Evolutionary conservation across 768 basidiomycete species (phyloP).

Genomic region (Psilocybe azurescens): DNA sequence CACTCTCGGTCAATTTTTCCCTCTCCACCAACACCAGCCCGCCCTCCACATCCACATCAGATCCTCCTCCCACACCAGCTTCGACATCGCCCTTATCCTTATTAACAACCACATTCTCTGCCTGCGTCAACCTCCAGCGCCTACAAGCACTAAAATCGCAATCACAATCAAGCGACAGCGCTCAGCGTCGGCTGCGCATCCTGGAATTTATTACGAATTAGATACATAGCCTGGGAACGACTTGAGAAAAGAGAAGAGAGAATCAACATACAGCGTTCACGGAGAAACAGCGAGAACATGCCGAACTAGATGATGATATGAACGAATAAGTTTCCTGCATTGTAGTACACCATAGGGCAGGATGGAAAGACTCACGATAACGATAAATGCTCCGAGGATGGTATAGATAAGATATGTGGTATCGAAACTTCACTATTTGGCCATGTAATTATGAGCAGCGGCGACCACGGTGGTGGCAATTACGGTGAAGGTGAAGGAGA

Average conservation of each 20-base stretch:
- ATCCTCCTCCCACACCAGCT: conserved; percentile 50
- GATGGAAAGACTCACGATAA: conserved; percentile 54
- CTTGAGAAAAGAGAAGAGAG: background rate
- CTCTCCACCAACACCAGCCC: conserved; percentile 18
- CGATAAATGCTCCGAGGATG: conserved; percentile 81
- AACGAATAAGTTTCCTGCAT: too few species aligned
- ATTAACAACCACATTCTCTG: conserved; percentile 85
- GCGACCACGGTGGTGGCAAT: background rate
- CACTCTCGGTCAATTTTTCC: background rate
- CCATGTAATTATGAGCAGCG: background rate
- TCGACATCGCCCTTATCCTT: conserved; percentile 57
- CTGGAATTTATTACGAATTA: conserved; percentile 56
- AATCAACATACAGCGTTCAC: conserved; percentile 68
- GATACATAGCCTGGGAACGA: conserved; percentile 5
- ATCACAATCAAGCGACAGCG: conserved; percentile 88
- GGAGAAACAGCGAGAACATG: conserved; percentile 92
- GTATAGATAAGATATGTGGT: conserved; percentile 81
- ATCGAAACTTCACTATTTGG: conserved; percentile 60
- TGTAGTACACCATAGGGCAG: background rate
- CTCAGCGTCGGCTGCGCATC: conserved; percentile 69
- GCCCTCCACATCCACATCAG: conserved; percentile 28
- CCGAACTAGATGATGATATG: conserved; percentile 68
- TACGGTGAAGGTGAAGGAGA: background rate
- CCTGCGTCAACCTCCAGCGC: conserved; percentile 70
- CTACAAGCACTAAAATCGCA: conserved; percentile 81